Conservation (phyloP, 2,329 filamentous ascomycete genomes). For the Diaporthe ilicicola region DNA sequence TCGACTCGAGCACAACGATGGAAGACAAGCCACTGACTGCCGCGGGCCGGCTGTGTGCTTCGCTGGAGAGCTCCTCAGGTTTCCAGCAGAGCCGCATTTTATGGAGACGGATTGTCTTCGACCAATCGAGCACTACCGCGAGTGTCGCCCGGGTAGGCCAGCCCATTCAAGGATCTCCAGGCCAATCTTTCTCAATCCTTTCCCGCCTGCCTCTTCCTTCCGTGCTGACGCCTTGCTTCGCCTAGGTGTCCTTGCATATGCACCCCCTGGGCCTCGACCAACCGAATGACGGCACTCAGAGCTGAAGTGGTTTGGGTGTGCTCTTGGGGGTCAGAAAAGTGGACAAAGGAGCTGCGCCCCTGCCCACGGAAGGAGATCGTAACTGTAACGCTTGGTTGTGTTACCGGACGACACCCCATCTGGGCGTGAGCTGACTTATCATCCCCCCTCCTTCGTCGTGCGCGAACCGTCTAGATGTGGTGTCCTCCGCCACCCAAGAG, state of each 20-base stretch:
- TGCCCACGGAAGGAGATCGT: background rate
- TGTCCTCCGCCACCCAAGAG: conserved; percentile 7
- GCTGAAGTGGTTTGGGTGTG: conserved; percentile 16
- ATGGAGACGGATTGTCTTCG: background rate
- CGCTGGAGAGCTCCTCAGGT: background rate
- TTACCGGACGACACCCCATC: conserved; percentile 16
- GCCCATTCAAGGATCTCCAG: conserved; percentile 3
- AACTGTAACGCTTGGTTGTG: conserved; percentile 13
- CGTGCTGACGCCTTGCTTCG: conserved; percentile 30
- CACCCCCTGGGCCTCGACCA: conserved; percentile 6
- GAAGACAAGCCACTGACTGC: background rate
- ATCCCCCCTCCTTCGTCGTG: background rate
- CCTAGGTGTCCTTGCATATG: conserved; percentile 28
- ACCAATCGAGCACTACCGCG: conserved; percentile 17
- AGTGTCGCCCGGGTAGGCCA: background rate
- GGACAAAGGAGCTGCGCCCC: conserved; percentile 31
- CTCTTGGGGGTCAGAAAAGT: conserved; percentile 12
- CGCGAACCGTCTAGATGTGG: conserved; percentile 24
- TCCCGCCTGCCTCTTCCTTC: conserved; percentile 23
- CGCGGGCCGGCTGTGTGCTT: conserved; percentile 1
- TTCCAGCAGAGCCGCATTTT: conserved; percentile 32
- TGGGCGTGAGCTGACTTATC: conserved; percentile 27
- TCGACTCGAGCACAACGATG: conserved; percentile 20
- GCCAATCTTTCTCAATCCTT: conserved; percentile 17
- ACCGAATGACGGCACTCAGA: background rate